phyloP scores from a whole-genome alignment of 805 yeast genomes.

The Jamesozyma spencerorum region DNA sequence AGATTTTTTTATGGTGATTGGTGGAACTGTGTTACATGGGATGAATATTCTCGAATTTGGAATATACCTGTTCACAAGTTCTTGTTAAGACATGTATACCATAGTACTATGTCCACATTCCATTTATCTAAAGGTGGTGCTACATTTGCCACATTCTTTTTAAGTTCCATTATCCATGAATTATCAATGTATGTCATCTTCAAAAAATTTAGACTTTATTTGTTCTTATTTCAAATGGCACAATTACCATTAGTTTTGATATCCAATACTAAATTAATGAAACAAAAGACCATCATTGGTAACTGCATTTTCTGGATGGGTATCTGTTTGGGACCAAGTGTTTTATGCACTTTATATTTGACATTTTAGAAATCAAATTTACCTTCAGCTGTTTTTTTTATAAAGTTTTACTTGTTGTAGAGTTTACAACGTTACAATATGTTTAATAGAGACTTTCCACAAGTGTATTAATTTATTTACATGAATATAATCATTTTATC shows the following conservation, averaged over 20 bases:
- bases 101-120: conserved; percentile 72
- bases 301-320: conserved; percentile 88
- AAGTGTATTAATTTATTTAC: neutral
- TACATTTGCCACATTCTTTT: conserved; percentile 63
- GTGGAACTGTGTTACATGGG: conserved; percentile 97
- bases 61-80: conserved; percentile 89
- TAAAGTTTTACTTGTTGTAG: too few relatives aligned
- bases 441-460: too few relatives aligned
- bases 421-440: too few relatives aligned
- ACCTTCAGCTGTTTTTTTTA: too few relatives aligned
- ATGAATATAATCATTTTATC: conserved; percentile 30
- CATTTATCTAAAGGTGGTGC: conserved; percentile 59
- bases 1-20: conserved; percentile 90
- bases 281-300: conserved; percentile 51
- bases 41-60: conserved; percentile 89
- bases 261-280: conserved; percentile 50
- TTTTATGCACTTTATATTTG: conserved; percentile 76
- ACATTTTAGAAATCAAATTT: conserved; percentile 32
- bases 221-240: conserved; percentile 72
- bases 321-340: conserved; percentile 78
- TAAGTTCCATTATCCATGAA: conserved; percentile 83
- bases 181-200: conserved; percentile 86
- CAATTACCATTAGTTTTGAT: conserved; percentile 62
- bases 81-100: conserved; percentile 85
- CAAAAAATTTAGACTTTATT: conserved; percentile 71